Evolutionary conservation across 169 alveolate species (phyloP), one percentile per base, ranked within the genome.

Genomic region (Plasmodium fragile): DNA sequence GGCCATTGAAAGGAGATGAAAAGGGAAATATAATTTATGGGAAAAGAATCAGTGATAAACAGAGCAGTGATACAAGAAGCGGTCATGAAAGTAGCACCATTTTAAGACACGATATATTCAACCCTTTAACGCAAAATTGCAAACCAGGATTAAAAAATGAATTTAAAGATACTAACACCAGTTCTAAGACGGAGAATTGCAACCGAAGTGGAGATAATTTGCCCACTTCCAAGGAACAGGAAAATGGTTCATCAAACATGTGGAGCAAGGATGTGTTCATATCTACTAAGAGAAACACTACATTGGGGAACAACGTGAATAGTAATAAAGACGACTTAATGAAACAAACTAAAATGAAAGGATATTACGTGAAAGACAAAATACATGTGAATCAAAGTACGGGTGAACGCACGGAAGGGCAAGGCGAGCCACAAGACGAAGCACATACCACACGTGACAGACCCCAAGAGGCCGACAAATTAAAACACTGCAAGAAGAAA

Each of bases 21-120:
- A 75, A 82, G 45, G 30, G 78, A n/a, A 70, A 69, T 65, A 82
- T 34, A n/a, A 82, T 34, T 65, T 28, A 59, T 82, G 72, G 45
- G 25, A 53, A 53, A 28, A 18, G 52, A 65, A 69, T 7, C 22
- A 39, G 43, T 69, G 71, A 28, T 69, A 69, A 69, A 4, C 72
- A 70, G 3, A 65, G 49, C 45, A 34, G 41, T 34, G 82, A 65
- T 82, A 22, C 69, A 18, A 59, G 75, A 59, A 70, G 28, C 18
- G 72, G 30, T 82, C 22, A 36, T 34, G 82, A 65, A 65, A 70
- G 72, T 18, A 82, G 73, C 72, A 69, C 45, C 4, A 18, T 65
- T 82, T 43, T n/a, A 34, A 59, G 69, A 69, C 43, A 69, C 30
- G 28, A 59, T 59, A 52, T 30, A 32, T 32, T 10, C 52, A 82